phyloP scores from a whole-genome alignment of 176 grass and related monocot genomes.

The Microstegium vimineum region DNA sequence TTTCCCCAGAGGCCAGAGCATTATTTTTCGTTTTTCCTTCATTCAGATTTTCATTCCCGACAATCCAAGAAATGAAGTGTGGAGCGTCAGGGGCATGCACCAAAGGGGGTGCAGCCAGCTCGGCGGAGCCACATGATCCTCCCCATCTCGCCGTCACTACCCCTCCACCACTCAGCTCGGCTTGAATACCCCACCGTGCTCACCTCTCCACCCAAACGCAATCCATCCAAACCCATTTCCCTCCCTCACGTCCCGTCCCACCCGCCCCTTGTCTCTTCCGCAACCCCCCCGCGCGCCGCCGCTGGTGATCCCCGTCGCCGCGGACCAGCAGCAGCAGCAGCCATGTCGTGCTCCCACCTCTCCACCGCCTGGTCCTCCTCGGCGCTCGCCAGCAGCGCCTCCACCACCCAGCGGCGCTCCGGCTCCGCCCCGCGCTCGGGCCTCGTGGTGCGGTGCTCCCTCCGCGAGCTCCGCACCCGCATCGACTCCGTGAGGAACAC shows the following conservation, averaged over 20 bases:
- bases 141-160: neutral
- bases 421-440: neutral
- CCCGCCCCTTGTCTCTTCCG: constrained; percentile 2
- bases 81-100: neutral
- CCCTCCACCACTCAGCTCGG: constrained; percentile 36
- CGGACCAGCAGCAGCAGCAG: constrained; percentile 24
- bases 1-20: neutral
- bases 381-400: constrained; percentile 32
- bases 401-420: constrained; percentile 30
- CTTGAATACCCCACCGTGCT: constrained; percentile 40
- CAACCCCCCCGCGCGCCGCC: neutral
- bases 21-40: neutral
- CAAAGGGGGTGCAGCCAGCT: neutral
- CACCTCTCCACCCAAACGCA: constrained; percentile 61
- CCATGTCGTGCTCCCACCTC: constrained; percentile 45
- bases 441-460: constrained; percentile 49
- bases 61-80: neutral
- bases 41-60: neutral
- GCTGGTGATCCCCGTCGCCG: constrained; percentile 8
- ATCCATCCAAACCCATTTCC: constrained; percentile 61
- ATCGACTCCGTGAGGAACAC: constrained; percentile 81
- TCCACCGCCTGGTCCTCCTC: constrained; percentile 61
- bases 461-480: constrained; percentile 61
- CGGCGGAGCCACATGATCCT: constrained; percentile 40
- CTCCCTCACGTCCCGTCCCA: constrained; percentile 15